Evolutionary conservation across 2,329 filamentous ascomycete genomes (phyloP).

Genomic region (Aureobasidium sp.): DNA sequence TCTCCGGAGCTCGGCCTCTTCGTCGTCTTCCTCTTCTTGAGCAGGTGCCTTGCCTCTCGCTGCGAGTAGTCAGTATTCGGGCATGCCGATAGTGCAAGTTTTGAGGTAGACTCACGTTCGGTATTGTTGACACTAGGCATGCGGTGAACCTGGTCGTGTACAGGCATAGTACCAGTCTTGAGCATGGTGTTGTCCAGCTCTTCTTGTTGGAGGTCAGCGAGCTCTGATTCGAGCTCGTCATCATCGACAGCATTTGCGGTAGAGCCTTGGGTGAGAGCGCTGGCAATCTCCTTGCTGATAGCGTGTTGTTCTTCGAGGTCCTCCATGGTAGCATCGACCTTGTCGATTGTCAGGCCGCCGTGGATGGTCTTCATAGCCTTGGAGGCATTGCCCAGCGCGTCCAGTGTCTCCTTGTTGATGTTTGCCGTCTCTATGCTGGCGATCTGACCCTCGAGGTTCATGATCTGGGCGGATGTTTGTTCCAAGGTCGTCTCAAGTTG

Average conservation of each 20-base stretch:
- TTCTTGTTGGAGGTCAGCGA: slow-evolving; percentile 84
- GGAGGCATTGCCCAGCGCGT: slow-evolving; percentile 86
- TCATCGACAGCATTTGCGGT: slow-evolving; percentile 71
- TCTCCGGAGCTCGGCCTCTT: slow-evolving; percentile 88
- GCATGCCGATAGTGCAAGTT: neutral
- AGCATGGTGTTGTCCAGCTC: slow-evolving; percentile 90
- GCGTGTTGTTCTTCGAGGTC: slow-evolving; percentile 83
- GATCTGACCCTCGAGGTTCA: slow-evolving; percentile 89
- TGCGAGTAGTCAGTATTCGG: slow-evolving; percentile 25
- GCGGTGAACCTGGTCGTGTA: slow-evolving; percentile 66
- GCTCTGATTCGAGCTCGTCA: slow-evolving; percentile 72
- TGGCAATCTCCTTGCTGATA: slow-evolving; percentile 86
- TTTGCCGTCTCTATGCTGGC: slow-evolving; percentile 96
- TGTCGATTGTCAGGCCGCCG: slow-evolving; percentile 80
- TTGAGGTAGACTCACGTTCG: slow-evolving; percentile 55
- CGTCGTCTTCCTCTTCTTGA: slow-evolving; percentile 71
- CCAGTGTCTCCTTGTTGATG: slow-evolving; percentile 93
- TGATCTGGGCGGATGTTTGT: slow-evolving; percentile 82
- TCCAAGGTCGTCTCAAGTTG: slow-evolving; percentile 83
- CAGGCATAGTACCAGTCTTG: slow-evolving; percentile 75
- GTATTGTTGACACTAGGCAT: slow-evolving; percentile 67
- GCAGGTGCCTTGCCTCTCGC: slow-evolving; percentile 40
- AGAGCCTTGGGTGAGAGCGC: slow-evolving; percentile 67
- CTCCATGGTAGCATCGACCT: slow-evolving; percentile 94
- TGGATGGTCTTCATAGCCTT: slow-evolving; percentile 91